A percentile compares a stretch with the other conserved stretches of the same genome.
These are phyloP conservation scores for Monilinia polystroma DNA, from an alignment of 2,329 filamentous ascomycete species.

Conservation along the genomic window DNA sequence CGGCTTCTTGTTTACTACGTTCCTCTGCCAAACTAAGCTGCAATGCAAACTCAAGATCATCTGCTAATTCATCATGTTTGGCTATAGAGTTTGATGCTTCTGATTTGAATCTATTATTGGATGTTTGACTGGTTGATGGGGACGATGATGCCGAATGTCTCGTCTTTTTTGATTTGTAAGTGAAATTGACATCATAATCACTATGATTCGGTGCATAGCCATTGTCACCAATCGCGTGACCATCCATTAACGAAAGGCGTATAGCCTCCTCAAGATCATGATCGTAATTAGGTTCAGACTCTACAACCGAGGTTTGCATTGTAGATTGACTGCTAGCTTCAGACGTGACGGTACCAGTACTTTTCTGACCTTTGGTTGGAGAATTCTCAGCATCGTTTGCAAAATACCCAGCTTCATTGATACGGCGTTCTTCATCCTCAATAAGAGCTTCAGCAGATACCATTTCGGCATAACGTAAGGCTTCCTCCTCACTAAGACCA, in stretches of 20 bases:
- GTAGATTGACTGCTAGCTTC: conserved; percentile 50
- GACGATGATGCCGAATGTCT: conserved; percentile 44
- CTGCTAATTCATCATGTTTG: conserved; percentile 37
- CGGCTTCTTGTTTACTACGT: conserved; percentile 37
- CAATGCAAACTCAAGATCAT: conserved; percentile 60
- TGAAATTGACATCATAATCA: conserved; percentile 54
- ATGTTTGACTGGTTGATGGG: conserved; percentile 40
- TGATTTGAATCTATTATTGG: conserved; percentile 26
- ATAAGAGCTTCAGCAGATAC: conserved; percentile 61
- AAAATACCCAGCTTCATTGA: conserved; percentile 52
- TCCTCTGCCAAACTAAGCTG: conserved; percentile 60
- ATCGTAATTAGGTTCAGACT: conserved; percentile 50
- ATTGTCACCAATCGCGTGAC: conserved; percentile 45
- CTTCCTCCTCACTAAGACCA: conserved; percentile 65
- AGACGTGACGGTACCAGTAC: conserved; percentile 50
- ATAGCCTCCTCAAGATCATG: conserved; percentile 65
- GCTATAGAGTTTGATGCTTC: neutral
- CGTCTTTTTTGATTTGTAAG: conserved; percentile 48
- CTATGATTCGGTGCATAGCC: conserved; percentile 48
- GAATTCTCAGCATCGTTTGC: conserved; percentile 47
- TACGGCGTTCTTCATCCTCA: conserved; percentile 56
- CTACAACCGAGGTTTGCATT: conserved; percentile 30
- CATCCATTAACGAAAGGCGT: conserved; percentile 59
- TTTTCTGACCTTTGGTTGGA: conserved; percentile 40
- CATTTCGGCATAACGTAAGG: conserved; percentile 63